Evolutionary conservation across 352 stramenopile genomes (phyloP).

Genomic region (Pythium brachiatum): DNA sequence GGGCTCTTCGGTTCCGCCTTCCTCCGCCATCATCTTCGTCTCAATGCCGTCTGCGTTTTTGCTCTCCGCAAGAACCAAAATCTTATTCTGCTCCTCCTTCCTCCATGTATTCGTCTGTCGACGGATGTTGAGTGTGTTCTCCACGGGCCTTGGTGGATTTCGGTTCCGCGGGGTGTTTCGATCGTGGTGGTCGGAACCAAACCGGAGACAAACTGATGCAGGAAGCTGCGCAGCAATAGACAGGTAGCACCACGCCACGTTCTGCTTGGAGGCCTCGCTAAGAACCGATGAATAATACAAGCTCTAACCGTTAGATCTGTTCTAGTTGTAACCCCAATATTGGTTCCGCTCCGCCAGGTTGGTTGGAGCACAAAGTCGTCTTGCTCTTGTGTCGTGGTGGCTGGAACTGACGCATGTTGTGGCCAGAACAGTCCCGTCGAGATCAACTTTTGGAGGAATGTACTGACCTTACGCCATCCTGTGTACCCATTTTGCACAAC

Average conservation of each 20-base stretch:
- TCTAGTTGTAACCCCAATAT: not conserved
- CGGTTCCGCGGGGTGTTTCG: not conserved
- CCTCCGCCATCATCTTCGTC: not conserved
- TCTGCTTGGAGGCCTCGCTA: too few relatives aligned
- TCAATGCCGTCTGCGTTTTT: not conserved
- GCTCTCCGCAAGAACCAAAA: not conserved
- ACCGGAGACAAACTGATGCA: not conserved
- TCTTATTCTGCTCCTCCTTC: not conserved
- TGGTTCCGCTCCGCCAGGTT: not conserved
- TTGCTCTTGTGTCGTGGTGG: not conserved
- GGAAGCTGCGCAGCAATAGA: too few relatives aligned
- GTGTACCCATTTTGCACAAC: slow-evolving; percentile 18
- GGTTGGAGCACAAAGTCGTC: not conserved
- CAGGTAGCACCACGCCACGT: too few relatives aligned
- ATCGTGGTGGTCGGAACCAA: not conserved
- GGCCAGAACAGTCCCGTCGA: slow-evolving; percentile 4
- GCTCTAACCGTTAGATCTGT: not conserved
- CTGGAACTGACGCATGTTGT: not conserved
- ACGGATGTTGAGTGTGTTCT: not conserved
- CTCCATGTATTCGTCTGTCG: too few relatives aligned
- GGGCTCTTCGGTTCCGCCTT: not conserved
- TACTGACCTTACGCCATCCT: slow-evolving; percentile 1
- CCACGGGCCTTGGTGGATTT: not conserved
- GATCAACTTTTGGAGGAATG: slow-evolving; percentile 1
- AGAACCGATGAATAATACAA: too few relatives aligned